A percentile compares a stretch with the other conserved stretches of the same genome.
These are phyloP conservation scores for Mortierella polycephala DNA, from an alignment of 371 early-diverging fungal species.

Conservation along the genomic window DNA sequence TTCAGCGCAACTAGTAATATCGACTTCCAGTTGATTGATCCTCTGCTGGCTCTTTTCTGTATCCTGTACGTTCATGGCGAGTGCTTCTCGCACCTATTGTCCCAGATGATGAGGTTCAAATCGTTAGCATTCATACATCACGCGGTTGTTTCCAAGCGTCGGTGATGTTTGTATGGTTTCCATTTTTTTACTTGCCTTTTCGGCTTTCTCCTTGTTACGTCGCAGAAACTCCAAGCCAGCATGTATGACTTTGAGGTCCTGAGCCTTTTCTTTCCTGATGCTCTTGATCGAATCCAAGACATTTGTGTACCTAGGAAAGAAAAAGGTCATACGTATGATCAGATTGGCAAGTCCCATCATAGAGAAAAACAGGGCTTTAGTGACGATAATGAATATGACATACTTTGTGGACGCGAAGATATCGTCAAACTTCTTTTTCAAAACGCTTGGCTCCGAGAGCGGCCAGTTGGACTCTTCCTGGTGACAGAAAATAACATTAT, in stretches of 20 bases:
- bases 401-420: constrained; percentile 96
- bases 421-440: constrained; percentile 99
- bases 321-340: neutral
- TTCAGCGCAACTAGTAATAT: constrained; percentile 49
- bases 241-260: constrained; percentile 75
- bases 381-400: neutral
- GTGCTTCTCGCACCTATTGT: constrained; percentile 27
- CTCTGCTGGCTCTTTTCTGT: constrained; percentile 51
- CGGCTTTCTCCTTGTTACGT: constrained; percentile 79
- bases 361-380: neutral
- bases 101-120: neutral
- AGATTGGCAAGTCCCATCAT: neutral
- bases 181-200: constrained; percentile 63
- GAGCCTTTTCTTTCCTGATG: constrained; percentile 77
- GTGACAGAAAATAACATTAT: constrained; percentile 99
- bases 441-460: constrained; percentile 85
- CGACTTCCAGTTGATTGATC: constrained; percentile 59
- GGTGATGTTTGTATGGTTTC: neutral
- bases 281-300: constrained; percentile 88
- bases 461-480: constrained; percentile 99
- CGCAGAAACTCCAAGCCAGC: constrained; percentile 74
- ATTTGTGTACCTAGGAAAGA: constrained; percentile 82
- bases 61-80: constrained; percentile 47
- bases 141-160: neutral
- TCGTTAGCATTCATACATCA: neutral